These are phyloP conservation scores for Annulohypoxylon stygium DNA, from an alignment of 495 filamentous ascomycete species.

Conservation along the genomic window DNA sequence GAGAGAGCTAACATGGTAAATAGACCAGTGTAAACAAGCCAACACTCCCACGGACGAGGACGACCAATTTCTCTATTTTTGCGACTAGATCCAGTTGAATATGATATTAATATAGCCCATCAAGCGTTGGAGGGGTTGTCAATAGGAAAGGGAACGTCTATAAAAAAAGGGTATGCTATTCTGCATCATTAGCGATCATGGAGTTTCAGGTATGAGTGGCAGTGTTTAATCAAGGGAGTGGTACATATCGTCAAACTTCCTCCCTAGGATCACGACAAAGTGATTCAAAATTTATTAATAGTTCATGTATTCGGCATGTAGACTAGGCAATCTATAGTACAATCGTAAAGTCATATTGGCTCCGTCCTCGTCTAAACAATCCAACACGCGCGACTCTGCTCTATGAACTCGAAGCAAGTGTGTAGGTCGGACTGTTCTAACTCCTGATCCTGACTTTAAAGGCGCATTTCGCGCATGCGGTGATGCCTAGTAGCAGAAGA, in stretches of 20 bases:
- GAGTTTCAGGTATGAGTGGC: not conserved
- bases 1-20: constrained; percentile 5
- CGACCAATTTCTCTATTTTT: constrained; percentile 38
- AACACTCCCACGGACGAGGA: constrained; percentile 34
- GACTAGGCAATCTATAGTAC: constrained; percentile 3
- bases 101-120: not conserved
- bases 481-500: not conserved
- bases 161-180: not conserved
- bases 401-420: not conserved
- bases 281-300: not conserved
- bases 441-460: not conserved
- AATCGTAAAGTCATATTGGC: not conserved
- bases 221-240: not conserved
- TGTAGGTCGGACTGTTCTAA: not conserved
- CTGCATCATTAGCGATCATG: not conserved
- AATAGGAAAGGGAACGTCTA: no score
- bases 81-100: constrained; percentile 18
- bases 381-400: not conserved
- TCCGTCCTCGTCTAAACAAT: not conserved
- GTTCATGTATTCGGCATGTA: not conserved
- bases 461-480: not conserved
- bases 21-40: constrained; percentile 25
- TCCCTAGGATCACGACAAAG: not conserved
- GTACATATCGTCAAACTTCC: not conserved
- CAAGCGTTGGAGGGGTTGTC: not conserved